Evolutionary conservation across 2,329 filamentous ascomycete genomes (phyloP).

Genomic region (Penicillium sp.): DNA sequence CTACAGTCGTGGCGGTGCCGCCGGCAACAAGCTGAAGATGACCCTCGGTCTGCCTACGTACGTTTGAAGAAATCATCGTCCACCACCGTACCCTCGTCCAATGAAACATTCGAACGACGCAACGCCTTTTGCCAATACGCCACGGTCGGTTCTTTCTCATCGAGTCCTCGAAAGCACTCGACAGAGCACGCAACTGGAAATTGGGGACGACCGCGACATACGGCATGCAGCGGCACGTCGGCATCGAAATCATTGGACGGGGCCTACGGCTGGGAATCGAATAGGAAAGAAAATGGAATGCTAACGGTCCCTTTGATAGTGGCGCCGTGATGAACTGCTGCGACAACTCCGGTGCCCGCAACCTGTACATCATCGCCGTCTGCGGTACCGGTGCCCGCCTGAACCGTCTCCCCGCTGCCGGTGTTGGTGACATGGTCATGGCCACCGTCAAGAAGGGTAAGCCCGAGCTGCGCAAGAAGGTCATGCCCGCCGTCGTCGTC

Average conservation of each 20-base stretch:
- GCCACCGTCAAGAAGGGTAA: constrained; percentile 99
- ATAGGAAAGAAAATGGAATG: constrained; percentile 17
- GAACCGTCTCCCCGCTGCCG: constrained; percentile 93
- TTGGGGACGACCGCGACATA: constrained; percentile 1
- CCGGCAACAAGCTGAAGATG: constrained; percentile 99
- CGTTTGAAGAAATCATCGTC: constrained; percentile 45
- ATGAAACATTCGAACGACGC: constrained; percentile 9
- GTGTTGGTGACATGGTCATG: constrained; percentile 99
- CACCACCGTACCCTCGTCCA: constrained; percentile 15
- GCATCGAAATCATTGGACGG: constrained; percentile 12
- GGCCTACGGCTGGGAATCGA: constrained; percentile 6
- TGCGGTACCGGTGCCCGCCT: constrained; percentile 97
- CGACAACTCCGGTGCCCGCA: constrained; percentile 98
- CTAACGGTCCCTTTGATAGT: constrained; percentile 48
- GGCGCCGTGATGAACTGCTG: constrained; percentile 99
- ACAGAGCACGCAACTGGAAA: background rate
- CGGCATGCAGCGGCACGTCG: background rate
- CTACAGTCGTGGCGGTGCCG: constrained; percentile 70
- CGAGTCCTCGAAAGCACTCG: background rate
- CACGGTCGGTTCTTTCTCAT: background rate
- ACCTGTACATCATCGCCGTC: constrained; percentile 99
- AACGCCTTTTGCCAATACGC: constrained; percentile 6
- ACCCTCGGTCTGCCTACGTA: constrained; percentile 99
- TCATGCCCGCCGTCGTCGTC: constrained; percentile 99
- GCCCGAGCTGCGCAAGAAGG: constrained; percentile 99